Percentiles rank a stretch among this genome's conserved stretches.
Conservation (phyloP, 2,329 filamentous ascomycete species). For the Fusarium denticulatum region DNA sequence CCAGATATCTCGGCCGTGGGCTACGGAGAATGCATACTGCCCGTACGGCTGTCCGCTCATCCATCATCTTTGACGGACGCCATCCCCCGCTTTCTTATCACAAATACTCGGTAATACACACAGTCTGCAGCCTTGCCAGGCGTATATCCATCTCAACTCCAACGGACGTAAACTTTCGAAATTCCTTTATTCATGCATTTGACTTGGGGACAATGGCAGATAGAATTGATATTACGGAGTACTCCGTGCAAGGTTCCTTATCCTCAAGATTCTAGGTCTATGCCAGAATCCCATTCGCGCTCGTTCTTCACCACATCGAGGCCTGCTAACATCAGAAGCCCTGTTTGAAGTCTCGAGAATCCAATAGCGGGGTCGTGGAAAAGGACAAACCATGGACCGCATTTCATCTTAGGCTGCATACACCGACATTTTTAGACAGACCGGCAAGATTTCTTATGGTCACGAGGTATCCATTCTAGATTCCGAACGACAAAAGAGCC, state of each 20-base stretch:
- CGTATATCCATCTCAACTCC: conserved; percentile 16
- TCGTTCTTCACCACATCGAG: conserved; percentile 5
- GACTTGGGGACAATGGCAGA: not conserved
- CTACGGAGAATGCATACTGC: conserved; percentile 33
- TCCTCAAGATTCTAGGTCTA: not conserved
- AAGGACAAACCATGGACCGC: conserved; percentile 14
- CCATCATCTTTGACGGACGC: conserved; percentile 26
- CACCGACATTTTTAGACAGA: conserved; percentile 43
- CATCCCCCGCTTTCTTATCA: conserved; percentile 38
- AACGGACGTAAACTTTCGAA: conserved; percentile 4
- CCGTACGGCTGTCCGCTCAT: conserved; percentile 20
- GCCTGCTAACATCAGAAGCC: not conserved
- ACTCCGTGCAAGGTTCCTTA: not conserved
- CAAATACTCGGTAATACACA: conserved; percentile 31
- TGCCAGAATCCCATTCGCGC: conserved; percentile 13
- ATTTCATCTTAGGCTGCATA: conserved; percentile 30
- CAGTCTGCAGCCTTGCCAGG: conserved; percentile 42
- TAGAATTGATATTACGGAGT: not conserved
- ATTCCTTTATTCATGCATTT: not conserved
- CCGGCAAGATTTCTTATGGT: conserved; percentile 34
- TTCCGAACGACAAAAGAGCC: conserved; percentile 15
- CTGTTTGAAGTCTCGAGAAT: conserved; percentile 12
- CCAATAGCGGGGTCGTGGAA: conserved; percentile 31
- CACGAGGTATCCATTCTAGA: conserved; percentile 29
- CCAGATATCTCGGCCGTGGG: conserved; percentile 41